Percentiles rank a stretch among this genome's conserved stretches.
Conservation (phyloP, 345 rosid genomes). For the Eutrema japonicum region DNA sequence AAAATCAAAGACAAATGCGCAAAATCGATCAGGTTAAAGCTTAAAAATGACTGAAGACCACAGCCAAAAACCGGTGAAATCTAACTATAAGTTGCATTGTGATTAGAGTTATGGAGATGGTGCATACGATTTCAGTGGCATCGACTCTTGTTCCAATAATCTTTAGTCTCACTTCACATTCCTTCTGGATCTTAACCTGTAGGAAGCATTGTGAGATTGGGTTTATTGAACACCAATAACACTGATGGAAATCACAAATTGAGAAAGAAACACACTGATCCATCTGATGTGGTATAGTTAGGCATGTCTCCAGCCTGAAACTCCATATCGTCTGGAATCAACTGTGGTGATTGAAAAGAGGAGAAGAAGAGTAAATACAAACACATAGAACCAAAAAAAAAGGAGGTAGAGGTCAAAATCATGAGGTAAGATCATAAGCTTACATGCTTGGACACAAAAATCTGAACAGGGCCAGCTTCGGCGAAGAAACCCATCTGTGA, state of each 20-base stretch:
- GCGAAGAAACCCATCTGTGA: slow-evolving; percentile 96
- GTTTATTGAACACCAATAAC: slow-evolving; percentile 5
- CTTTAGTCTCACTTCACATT: slow-evolving; percentile 91
- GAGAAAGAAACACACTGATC: slow-evolving; percentile 59
- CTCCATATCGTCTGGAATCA: slow-evolving; percentile 98
- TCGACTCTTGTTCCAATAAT: slow-evolving; percentile 93
- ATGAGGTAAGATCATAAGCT: slow-evolving; percentile 39
- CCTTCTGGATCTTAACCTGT: slow-evolving; percentile 93
- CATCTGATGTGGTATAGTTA: slow-evolving; percentile 87
- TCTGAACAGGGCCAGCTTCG: slow-evolving; percentile 97
- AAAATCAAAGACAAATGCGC: slow-evolving; percentile 21
- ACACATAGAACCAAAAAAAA: slow-evolving; percentile 1
- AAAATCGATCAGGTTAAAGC: not conserved
- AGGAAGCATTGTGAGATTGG: slow-evolving; percentile 21
- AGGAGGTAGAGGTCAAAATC: not conserved
- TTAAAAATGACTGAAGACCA: too few relatives aligned
- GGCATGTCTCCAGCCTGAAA: slow-evolving; percentile 95
- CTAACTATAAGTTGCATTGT: not conserved
- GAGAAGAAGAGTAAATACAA: not conserved
- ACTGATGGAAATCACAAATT: not conserved
- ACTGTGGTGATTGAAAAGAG: slow-evolving; percentile 44
- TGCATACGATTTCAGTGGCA: slow-evolving; percentile 81
- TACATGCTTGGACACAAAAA: slow-evolving; percentile 94
- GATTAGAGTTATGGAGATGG: slow-evolving; percentile 19
- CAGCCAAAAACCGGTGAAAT: too few relatives aligned